Evolutionary conservation across 2,329 filamentous ascomycete genomes (phyloP), one percentile per base, ranked within the genome.

Genomic region (Dactylellina sp.): DNA sequence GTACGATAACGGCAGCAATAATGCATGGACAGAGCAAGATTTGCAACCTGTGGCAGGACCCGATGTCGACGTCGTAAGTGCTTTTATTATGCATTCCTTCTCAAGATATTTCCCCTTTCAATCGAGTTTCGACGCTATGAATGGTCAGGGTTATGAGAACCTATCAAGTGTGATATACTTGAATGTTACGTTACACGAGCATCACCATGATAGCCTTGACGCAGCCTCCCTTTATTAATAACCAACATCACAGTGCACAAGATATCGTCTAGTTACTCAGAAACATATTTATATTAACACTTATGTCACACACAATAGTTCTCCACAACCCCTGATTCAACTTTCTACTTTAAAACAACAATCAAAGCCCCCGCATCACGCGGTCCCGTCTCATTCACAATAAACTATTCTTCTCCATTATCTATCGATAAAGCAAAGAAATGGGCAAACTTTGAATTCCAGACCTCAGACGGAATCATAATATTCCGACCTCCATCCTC

Each of bases 401-500:
- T 74, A 57, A 74, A 74, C 47, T 74, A 74, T 25, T 50, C 46
- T 7, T 40, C 46, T 32, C 68, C 60, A 18, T n/a, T 9, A 4
- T 39, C 18, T 39, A 40, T 35, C 25, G 25, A 40, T 7, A 60
- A 37, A 5, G 25, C 61, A 4, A 66, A 61, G 42, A 65, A 60
- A 61, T 74, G 70, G 70, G 70, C 37, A 11, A 74, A 74, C 28
- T 35, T n/a, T 20, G 70, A 74, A 28, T 44, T 61, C 16, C 39
- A 74, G 44, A 62, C 70, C 9, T 56, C 32, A 9, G 70, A 74
- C 20, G 61, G 70, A 0, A 16, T 66, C 7, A 52, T 74, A 57
- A 39, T 74, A 22, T 74, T 74, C 32, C 70, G 61, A 2, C 40
- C 25, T 2, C 20, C 52, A 5, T 20, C 14, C 6, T 39, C 39